Conservation (phyloP, 768 basidiomycete species). For the Lyophyllum atratum region DNA sequence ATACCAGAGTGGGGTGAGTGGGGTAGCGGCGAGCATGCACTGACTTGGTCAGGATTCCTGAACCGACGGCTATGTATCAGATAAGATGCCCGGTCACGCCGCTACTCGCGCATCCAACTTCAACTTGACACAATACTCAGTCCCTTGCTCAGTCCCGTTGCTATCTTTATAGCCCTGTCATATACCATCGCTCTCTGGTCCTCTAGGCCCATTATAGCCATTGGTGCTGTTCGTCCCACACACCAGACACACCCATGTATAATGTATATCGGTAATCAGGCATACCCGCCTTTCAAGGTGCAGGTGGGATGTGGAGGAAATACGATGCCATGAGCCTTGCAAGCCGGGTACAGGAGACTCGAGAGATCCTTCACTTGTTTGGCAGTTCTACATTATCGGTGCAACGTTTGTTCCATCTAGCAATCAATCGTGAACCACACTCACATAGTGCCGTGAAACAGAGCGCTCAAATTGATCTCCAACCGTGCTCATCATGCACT, state of each 20-base stretch:
- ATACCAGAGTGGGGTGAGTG: slow-evolving; percentile 18
- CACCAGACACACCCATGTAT: neutral
- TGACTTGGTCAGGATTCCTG: neutral
- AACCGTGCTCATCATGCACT: slow-evolving; percentile 60
- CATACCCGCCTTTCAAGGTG: slow-evolving; percentile 53
- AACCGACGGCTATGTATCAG: slow-evolving; percentile 23
- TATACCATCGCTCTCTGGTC: neutral
- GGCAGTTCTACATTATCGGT: slow-evolving; percentile 72
- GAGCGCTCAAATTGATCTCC: slow-evolving; percentile 47
- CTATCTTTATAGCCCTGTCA: neutral
- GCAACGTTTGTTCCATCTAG: slow-evolving; percentile 38
- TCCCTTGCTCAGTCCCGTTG: too few species aligned
- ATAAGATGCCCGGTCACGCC: slow-evolving; percentile 24
- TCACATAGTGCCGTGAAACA: slow-evolving; percentile 25
- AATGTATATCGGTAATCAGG: slow-evolving; percentile 21
- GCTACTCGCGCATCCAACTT: neutral
- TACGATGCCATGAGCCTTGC: slow-evolving; percentile 53
- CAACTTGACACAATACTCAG: neutral
- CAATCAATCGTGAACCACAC: neutral
- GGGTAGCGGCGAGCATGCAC: slow-evolving; percentile 5
- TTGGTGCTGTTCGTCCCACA: slow-evolving; percentile 11
- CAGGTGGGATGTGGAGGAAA: slow-evolving; percentile 52
- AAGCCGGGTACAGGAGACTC: slow-evolving; percentile 43
- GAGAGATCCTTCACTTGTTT: slow-evolving; percentile 51
- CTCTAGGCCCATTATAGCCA: slow-evolving; percentile 22